Base-by-base conservation (phyloP, 192 early-diverging fungal genomes). In the Nowakowskiella sp. region DNA sequence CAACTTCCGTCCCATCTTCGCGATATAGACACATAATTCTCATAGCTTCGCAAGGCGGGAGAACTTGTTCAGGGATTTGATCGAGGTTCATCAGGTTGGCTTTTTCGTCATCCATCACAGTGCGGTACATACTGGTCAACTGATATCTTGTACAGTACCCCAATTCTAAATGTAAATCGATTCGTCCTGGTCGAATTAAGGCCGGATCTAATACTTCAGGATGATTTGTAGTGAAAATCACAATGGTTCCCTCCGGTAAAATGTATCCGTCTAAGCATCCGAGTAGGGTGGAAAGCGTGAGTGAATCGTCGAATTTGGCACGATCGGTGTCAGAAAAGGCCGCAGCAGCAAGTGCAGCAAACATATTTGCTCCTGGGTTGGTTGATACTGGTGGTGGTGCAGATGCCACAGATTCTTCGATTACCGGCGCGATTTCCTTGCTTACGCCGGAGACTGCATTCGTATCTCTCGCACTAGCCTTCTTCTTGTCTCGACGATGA, bases 161-260 rank as follows among this genome's bases (percentile, higher is more conserved):
- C n/a, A 83, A 61, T 39, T 77, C 62, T 7, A 83, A 52, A 53
- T 77, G 76, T n/a, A 82, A 23, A 52, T 83, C 81, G 62, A 83
- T 82, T 21, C 81, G 70, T 44, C 79, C 81, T 10, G 81, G 74
- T 19, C 81, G 62, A 44, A 77, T 74, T 5, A 81, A 58, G 6
- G 81, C 81, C n/a, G 81, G 75, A 57, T 83, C 81, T 22, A 83
- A 52, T 21, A 66, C 42, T 45, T 82, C 79, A 9, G 73, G 57
- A 49, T 83, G 80, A 60, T 83, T 83, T 1, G 79, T 68, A 2
- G 81, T 83, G 78, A 83, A 82, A 50, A 83, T 75, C 42, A 83
- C 67, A n/a, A 82, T 62, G 22, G 71, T 73, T 19, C 78, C 62
- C 43, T 76, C 67, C 22, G 57, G 51, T 9, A 82, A 36, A 32